These are phyloP conservation scores for Rhexocercosporidium sp. DNA, from an alignment of 2,329 filamentous ascomycete genomes.

Conservation along the genomic window DNA sequence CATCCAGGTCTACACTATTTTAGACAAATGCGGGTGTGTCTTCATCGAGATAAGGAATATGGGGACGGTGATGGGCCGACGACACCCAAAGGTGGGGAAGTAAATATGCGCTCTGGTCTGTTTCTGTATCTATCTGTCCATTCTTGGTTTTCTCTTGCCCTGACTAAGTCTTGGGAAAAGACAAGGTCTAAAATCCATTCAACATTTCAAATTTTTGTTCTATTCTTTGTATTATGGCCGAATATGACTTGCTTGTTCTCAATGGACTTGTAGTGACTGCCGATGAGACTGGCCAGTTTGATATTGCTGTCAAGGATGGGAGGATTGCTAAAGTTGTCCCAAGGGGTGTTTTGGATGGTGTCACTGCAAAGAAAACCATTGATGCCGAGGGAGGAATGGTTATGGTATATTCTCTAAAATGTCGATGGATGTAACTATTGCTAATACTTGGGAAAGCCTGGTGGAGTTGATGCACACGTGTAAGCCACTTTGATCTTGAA, in stretches of 20 bases:
- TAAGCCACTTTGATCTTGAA: conserved; percentile 13
- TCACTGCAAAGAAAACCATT: conserved; percentile 43
- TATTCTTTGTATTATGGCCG: conserved; percentile 25
- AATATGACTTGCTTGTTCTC: conserved; percentile 47
- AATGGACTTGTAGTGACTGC: conserved; percentile 51
- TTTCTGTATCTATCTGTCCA: neutral
- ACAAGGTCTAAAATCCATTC: neutral
- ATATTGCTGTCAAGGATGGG: conserved; percentile 50
- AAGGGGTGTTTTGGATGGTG: conserved; percentile 41
- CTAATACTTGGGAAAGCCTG: conserved; percentile 36
- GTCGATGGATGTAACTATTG: neutral
- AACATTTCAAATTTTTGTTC: neutral
- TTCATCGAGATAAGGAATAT: conserved; percentile 6
- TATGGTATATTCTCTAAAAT: conserved; percentile 38
- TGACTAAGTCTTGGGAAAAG: neutral
- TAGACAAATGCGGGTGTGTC: neutral
- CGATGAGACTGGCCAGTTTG: conserved; percentile 44
- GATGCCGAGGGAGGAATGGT: conserved; percentile 51
- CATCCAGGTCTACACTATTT: neutral
- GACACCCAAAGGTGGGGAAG: conserved; percentile 19
- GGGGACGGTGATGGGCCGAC: conserved; percentile 11
- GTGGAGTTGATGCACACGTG: conserved; percentile 53
- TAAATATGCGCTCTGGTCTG: neutral
- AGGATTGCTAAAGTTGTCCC: conserved; percentile 46
- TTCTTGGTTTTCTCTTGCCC: neutral